Conservation (phyloP, 2,329 filamentous ascomycete species). For the Nothopassalora personata region DNA sequence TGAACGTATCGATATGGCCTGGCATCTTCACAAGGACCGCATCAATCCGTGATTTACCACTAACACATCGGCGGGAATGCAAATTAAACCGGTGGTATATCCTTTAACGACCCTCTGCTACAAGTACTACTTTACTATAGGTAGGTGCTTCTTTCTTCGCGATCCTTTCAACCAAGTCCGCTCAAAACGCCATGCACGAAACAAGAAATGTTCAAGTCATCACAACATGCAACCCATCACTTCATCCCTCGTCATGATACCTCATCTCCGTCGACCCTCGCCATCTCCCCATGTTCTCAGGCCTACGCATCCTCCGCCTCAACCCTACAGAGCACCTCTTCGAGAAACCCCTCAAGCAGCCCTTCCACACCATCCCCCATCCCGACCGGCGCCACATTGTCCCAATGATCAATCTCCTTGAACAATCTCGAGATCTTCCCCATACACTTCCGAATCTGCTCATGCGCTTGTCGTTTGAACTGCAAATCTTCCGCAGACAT, state of each 20-base stretch:
- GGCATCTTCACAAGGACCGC: neutral
- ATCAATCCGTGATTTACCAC: neutral
- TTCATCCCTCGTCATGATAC: too few relatives aligned
- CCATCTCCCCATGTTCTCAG: too few relatives aligned
- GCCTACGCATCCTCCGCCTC: conserved; percentile 70
- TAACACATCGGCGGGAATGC: neutral
- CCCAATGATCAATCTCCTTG: conserved; percentile 83
- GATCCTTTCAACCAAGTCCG: too few relatives aligned
- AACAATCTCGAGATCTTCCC: conserved; percentile 78
- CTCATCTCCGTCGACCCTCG: too few relatives aligned
- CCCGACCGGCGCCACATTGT: conserved; percentile 79
- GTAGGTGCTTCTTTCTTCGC: too few relatives aligned
- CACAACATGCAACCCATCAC: too few relatives aligned
- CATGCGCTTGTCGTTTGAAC: conserved; percentile 61
- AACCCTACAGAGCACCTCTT: conserved; percentile 87
- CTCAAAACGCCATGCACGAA: too few relatives aligned
- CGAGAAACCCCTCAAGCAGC: conserved; percentile 84
- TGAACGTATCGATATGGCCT: too few relatives aligned
- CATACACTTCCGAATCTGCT: conserved; percentile 74
- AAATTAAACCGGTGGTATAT: neutral
- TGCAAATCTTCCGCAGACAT: conserved; percentile 34
- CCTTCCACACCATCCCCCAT: conserved; percentile 89
- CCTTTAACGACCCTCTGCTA: neutral
- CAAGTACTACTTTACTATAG: too few relatives aligned
- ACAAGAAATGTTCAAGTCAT: too few relatives aligned